Evolutionary conservation across 2,329 filamentous ascomycete species (phyloP).

Genomic region (Penicillium brevicompactum): DNA sequence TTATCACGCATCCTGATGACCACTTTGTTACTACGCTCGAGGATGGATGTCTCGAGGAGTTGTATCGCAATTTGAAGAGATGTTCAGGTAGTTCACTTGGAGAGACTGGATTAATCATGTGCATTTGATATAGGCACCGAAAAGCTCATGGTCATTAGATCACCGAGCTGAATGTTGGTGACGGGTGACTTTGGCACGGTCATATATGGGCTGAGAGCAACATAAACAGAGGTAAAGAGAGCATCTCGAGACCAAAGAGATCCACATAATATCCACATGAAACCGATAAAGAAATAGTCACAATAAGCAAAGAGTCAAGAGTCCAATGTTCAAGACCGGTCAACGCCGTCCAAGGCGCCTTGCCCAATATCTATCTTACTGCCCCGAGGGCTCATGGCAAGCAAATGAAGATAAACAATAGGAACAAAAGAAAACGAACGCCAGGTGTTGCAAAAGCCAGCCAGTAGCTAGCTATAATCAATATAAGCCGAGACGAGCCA

Average conservation of each 20-base stretch:
- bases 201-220: neutral
- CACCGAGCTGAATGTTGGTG: neutral
- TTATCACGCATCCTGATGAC: slow-evolving; percentile 19
- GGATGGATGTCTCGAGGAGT: neutral
- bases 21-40: neutral
- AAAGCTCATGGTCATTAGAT: neutral
- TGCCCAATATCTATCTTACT: slow-evolving; percentile 22
- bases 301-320: slow-evolving; percentile 7
- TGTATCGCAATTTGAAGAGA: neutral
- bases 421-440: slow-evolving; percentile 10
- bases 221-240: neutral
- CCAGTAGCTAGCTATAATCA: slow-evolving; percentile 14
- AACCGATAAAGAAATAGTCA: slow-evolving; percentile 6
- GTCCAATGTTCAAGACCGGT: slow-evolving; percentile 7
- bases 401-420: neutral
- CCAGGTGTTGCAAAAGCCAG: slow-evolving; percentile 21
- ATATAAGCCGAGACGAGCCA: slow-evolving; percentile 10
- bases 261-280: slow-evolving; percentile 19
- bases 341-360: slow-evolving; percentile 17
- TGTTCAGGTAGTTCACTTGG: neutral
- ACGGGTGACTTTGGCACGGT: neutral
- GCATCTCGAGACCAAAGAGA: neutral
- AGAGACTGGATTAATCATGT: neutral
- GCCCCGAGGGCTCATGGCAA: slow-evolving; percentile 3
- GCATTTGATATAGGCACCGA: neutral